phyloP scores from a whole-genome alignment of 139 green algal species.

The Picochlorum sp. region DNA sequence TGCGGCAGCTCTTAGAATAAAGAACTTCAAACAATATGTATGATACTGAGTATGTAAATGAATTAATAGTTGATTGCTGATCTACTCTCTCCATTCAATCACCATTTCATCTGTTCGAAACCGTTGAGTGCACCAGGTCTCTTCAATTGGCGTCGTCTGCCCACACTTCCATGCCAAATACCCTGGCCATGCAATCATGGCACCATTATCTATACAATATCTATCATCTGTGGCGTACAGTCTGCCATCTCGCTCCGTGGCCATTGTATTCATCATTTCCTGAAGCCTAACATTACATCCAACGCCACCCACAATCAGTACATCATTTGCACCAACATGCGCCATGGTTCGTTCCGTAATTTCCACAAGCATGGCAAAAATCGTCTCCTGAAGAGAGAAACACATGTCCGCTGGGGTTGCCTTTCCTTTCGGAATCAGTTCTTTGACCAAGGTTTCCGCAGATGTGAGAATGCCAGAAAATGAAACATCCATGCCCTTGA shows the following conservation, averaged over 20 bases:
- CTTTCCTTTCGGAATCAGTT: slow-evolving; percentile 32
- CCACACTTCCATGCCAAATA: slow-evolving; percentile 57
- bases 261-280: slow-evolving; percentile 70
- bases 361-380: slow-evolving; percentile 94
- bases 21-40: background rate
- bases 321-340: slow-evolving; percentile 61
- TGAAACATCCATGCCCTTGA: slow-evolving; percentile 95
- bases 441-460: slow-evolving; percentile 39
- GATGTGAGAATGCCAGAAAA: slow-evolving; percentile 75
- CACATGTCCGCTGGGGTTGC: slow-evolving; percentile 76
- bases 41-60: background rate
- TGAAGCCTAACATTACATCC: slow-evolving; percentile 85
- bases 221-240: slow-evolving; percentile 48
- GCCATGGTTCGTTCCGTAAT: slow-evolving; percentile 89
- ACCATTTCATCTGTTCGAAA: slow-evolving; percentile 80
- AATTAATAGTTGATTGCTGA: background rate
- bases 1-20: slow-evolving; percentile 19
- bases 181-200: slow-evolving; percentile 91
- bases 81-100: slow-evolving; percentile 59
- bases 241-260: slow-evolving; percentile 53
- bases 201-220: slow-evolving; percentile 93
- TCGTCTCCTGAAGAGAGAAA: slow-evolving; percentile 81
- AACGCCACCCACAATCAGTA: slow-evolving; percentile 87
- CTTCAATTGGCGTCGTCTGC: slow-evolving; percentile 39
- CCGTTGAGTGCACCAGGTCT: slow-evolving; percentile 72